Evolutionary conservation across 352 stramenopile genomes (phyloP), one percentile per base, ranked within the genome.

Genomic region (Phytopythium ostracodes): DNA sequence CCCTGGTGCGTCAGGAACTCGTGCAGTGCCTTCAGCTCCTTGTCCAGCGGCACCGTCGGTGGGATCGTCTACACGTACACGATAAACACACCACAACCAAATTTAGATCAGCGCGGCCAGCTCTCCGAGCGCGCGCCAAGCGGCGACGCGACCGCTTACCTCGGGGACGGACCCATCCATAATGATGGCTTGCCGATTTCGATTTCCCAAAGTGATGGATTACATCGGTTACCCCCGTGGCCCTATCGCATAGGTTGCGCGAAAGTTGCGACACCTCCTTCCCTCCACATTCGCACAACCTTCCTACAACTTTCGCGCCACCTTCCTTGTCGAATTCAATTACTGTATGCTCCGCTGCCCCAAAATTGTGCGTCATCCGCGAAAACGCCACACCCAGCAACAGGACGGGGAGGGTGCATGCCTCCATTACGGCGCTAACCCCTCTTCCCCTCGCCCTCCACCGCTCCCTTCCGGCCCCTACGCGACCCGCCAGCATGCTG

Each of bases 1-100:
- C 82, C 78, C 56, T 88, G 79, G 36, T 84, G 68, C 22, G 66
- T 56, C 46, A 92, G 63, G 36, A 84, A 89, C n/a, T 87, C 67
- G 25, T 84, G 60, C n/a, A 92, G 59, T 55, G 67, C 70, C 61
- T 81, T 66, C 44, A 89, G 61, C 44, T 90, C 79, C 56, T 74
- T 75, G 24, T 64, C 76, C 62, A 92, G 64, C 43, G 76, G 58
- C 56, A 80, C 68, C 2, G 70, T 75, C 27, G 81, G 79, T 29
- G 64, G 61, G 53, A 89, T 79, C 47, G 73, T 84, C 83, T 92
- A 51, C 44, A 68, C 14, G 7, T 10, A 24, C n/a, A 20, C 5
- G 14, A 18, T 5, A 2, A 10, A 10, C 20, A 14, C 35, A 12
- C n/a, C 53, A 25, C 11, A 12, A 2, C 22, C 53, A 59, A 14